Evolutionary conservation across 768 basidiomycete genomes (phyloP).

Genomic region (Lentinula sp.): DNA sequence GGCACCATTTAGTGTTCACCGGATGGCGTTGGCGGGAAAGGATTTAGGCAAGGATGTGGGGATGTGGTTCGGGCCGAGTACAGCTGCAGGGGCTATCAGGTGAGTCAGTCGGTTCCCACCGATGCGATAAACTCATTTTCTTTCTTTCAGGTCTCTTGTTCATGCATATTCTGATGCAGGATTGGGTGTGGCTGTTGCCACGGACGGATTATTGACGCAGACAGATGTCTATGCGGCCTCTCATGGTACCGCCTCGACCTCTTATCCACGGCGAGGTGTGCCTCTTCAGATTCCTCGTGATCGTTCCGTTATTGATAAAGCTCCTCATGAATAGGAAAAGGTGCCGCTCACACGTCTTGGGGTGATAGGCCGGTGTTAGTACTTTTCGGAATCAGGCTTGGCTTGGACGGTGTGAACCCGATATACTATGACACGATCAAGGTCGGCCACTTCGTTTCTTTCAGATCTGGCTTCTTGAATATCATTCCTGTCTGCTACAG

Average conservation of each 20-base stretch:
- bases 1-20: conserved; percentile 91
- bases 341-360: conserved; percentile 41
- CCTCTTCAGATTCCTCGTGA: not conserved
- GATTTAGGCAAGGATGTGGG: conserved; percentile 93
- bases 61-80: conserved; percentile 97
- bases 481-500: conserved; percentile 29
- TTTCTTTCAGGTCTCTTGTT: conserved; percentile 56
- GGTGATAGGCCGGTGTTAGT: conserved; percentile 82
- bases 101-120: conserved; percentile 23
- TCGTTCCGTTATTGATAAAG: not conserved
- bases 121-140: not conserved
- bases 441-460: conserved; percentile 25
- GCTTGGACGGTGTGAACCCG: conserved; percentile 91
- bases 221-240: conserved; percentile 85
- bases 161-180: conserved; percentile 75
- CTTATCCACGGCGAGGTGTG: conserved; percentile 2
- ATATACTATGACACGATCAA: conserved; percentile 88
- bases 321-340: conserved; percentile 15
- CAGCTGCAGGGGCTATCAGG: conserved; percentile 96
- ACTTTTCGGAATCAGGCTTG: conserved; percentile 80
- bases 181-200: conserved; percentile 76
- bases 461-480: not conserved
- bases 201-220: conserved; percentile 78
- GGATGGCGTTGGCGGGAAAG: conserved; percentile 93
- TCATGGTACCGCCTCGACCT: conserved; percentile 15